A percentile compares a stretch with the other conserved stretches of the same genome.
Conservation (phyloP, 257 asterid genomes). For the Gentiana straminea region DNA sequence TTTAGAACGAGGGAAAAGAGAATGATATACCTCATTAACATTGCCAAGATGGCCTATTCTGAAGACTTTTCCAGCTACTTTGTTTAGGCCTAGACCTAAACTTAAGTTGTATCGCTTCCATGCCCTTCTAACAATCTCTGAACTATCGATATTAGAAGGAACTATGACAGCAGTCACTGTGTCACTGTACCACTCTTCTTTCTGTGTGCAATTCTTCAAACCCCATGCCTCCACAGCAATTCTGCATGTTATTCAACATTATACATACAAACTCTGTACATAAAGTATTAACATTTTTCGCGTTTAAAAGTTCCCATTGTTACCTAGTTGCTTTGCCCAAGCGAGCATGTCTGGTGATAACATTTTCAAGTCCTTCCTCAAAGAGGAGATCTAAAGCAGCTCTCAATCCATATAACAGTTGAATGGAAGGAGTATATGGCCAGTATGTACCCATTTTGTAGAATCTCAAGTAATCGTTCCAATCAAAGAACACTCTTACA, state of each 20-base stretch:
- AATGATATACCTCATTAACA: conserved; percentile 58
- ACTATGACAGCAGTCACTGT: conserved; percentile 90
- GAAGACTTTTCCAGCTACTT: conserved; percentile 95
- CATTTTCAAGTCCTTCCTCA: conserved; percentile 96
- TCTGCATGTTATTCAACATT: conserved; percentile 24
- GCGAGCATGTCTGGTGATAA: conserved; percentile 71
- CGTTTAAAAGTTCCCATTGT: too few species aligned
- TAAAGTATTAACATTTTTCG: background rate
- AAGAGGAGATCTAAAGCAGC: conserved; percentile 86
- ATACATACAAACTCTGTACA: background rate
- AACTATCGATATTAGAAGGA: conserved; percentile 72
- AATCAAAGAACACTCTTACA: conserved; percentile 89
- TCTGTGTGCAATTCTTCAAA: conserved; percentile 94
- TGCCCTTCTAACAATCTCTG: conserved; percentile 66
- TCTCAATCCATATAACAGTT: conserved; percentile 80
- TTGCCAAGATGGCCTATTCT: conserved; percentile 98
- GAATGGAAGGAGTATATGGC: conserved; percentile 99
- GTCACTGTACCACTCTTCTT: conserved; percentile 94
- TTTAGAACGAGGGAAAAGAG: background rate
- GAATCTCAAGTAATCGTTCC: conserved; percentile 91
- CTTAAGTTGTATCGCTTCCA: conserved; percentile 96
- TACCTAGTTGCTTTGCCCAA: conserved; percentile 94
- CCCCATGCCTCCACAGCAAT: conserved; percentile 99
- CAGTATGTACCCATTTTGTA: conserved; percentile 89
- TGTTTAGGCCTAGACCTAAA: conserved; percentile 94